Evolutionary conservation across 345 rosid genomes (phyloP).

Genomic region (Kernera saxatilis): DNA sequence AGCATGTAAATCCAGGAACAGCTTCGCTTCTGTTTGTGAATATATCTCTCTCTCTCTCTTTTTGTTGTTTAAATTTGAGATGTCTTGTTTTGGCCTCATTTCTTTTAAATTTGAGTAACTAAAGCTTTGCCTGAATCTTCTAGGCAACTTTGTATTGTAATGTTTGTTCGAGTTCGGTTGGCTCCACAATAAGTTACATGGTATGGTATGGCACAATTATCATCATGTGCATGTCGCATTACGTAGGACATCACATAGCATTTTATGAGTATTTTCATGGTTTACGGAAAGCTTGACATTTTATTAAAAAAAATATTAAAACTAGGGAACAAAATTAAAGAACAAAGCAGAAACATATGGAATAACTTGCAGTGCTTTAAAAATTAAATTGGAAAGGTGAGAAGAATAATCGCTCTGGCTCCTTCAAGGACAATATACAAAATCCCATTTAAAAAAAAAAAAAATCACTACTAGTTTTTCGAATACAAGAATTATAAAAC

Average conservation of each 20-base stretch:
- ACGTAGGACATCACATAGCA: not conserved
- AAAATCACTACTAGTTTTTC: no score
- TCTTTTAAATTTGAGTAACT: not conserved
- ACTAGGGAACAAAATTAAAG: not conserved
- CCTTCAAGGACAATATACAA: not conserved
- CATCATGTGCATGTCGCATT: not conserved
- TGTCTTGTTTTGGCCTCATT: conserved; percentile 15
- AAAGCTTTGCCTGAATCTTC: not conserved
- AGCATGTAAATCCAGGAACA: conserved; percentile 28
- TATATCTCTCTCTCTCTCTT: conserved; percentile 5
- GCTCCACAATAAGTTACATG: not conserved
- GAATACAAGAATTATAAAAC: no score
- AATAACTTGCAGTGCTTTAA: not conserved
- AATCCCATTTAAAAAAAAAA: no score
- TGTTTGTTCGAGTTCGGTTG: not conserved
- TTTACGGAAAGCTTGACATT: not conserved
- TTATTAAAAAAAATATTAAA: not conserved
- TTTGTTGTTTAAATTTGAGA: conserved; percentile 15
- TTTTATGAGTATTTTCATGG: not conserved
- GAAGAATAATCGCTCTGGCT: not conserved
- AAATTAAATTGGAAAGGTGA: not conserved
- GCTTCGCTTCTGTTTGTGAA: conserved; percentile 23
- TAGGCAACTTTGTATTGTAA: not conserved
- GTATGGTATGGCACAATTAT: not conserved
- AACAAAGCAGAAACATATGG: conserved; percentile 9